Base-by-base conservation (phyloP, 345 rosid genomes). In the Gossypium anomalum region DNA sequence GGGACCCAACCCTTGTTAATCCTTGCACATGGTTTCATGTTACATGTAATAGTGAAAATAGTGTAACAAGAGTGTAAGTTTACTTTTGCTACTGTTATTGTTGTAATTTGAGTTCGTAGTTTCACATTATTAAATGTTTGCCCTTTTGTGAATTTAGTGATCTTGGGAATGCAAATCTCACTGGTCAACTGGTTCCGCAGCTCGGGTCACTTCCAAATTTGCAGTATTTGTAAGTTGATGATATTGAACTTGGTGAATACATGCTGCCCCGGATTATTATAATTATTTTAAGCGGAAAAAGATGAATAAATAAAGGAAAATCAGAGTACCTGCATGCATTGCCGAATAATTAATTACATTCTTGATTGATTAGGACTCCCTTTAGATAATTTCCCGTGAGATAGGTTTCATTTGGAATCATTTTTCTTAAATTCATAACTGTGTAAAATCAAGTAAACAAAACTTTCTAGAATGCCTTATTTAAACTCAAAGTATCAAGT, bases 21-120 rank as follows among this genome's bases (percentile, higher is more conserved):
- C 98, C 97, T 11, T 93, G 97, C 85, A 89, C 95, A 23, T 93
- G 98, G 98, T 90, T 89, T 80, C 93, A 93, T 72, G 90, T 93
- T 58, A 91, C 97, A 55, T 93, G 98, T 85, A 90, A 82, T 79
- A 84, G 67, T 75, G 89, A 91, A 38, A 85, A 80, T 70, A 85
- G 87, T 20, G 97, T 91, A 25, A 86, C 82, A 62, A 91, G 97
- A 67, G 89, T 93, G 98, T 93, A 91, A 86, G 97, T 86, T 75
- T 77, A 22, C 22, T 70, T 52, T 71, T 75, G 58, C 43, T 75
- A 13, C 63, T 48, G 20, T 45, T 15, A 6, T 73, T 53, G 5
- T 29, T 61, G 20, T 34, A 41, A 12, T 23, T 10, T 7, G 9
- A 63, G 70, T 17, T 62, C 65, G 27, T 63, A 63, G 43, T 49